Evolutionary conservation across 345 rosid species (phyloP).

Genomic region (Lepidium sativum): DNA sequence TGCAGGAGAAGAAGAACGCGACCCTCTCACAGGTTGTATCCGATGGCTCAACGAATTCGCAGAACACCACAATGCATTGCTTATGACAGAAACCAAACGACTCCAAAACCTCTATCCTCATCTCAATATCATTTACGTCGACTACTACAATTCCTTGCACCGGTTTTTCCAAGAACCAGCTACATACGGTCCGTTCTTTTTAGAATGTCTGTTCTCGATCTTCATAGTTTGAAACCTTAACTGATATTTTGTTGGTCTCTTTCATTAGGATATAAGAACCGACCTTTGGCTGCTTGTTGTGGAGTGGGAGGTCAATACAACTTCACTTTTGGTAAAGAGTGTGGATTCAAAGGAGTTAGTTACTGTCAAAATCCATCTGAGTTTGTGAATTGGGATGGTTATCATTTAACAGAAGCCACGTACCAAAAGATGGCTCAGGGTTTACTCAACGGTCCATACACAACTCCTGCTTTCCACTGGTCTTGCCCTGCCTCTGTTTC

Average conservation of each 20-base stretch:
- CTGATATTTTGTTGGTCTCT: no score
- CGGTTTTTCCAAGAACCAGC: conserved; percentile 23
- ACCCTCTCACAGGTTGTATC: conserved; percentile 35
- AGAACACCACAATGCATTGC: conserved; percentile 29
- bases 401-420: conserved; percentile 26
- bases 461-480: conserved; percentile 19
- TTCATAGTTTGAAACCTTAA: no score
- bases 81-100: conserved; percentile 15
- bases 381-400: conserved; percentile 41
- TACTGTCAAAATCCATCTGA: conserved; percentile 29
- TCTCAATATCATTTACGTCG: conserved; percentile 28
- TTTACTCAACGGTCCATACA: conserved; percentile 16
- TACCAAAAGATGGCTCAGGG: conserved; percentile 5
- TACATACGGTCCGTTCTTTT: no score
- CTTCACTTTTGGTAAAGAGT: conserved; percentile 6
- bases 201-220: no score
- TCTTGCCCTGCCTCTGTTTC: conserved; percentile 20
- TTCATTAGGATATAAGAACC: conserved; percentile 22
- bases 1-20: conserved; percentile 16
- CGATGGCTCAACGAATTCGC: conserved; percentile 35
- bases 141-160: conserved; percentile 29
- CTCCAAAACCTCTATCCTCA: conserved; percentile 22
- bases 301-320: conserved; percentile 39
- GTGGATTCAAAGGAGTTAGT: conserved; percentile 20
- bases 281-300: conserved; percentile 34